phyloP scores from a whole-genome alignment of 495 filamentous ascomycete genomes.

The Aspergillus ellipticus region DNA sequence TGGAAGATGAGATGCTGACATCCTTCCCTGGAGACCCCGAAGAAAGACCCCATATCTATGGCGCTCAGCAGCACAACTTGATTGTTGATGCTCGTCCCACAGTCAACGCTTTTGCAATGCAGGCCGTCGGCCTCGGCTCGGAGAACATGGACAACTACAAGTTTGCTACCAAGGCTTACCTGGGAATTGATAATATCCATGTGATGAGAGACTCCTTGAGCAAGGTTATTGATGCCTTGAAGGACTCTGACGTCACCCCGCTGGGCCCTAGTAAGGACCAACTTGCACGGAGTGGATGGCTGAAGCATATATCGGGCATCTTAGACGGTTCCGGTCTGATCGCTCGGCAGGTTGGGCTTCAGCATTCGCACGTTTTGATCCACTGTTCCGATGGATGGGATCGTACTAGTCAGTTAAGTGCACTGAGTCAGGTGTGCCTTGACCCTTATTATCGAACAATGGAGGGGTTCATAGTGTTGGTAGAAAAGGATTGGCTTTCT shows the following conservation, averaged over 20 bases:
- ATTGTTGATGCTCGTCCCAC: slow-evolving; percentile 96
- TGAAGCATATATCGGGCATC: slow-evolving; percentile 83
- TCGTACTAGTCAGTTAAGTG: slow-evolving; percentile 90
- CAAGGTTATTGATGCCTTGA: slow-evolving; percentile 84
- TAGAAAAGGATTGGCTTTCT: slow-evolving; percentile 97
- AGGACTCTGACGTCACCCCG: slow-evolving; percentile 84
- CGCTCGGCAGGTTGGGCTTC: slow-evolving; percentile 81
- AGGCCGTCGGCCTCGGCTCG: slow-evolving; percentile 86
- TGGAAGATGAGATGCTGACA: slow-evolving; percentile 70
- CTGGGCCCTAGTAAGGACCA: slow-evolving; percentile 80
- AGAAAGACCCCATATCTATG: slow-evolving; percentile 65
- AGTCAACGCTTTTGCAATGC: slow-evolving; percentile 95
- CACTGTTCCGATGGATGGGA: slow-evolving; percentile 99
- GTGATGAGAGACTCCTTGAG: slow-evolving; percentile 93
- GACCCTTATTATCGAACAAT: slow-evolving; percentile 95
- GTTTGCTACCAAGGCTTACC: slow-evolving; percentile 84
- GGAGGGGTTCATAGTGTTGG: slow-evolving; percentile 89
- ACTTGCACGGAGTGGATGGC: slow-evolving; percentile 80
- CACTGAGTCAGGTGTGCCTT: slow-evolving; percentile 88
- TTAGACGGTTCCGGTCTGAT: slow-evolving; percentile 83
- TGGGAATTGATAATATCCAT: slow-evolving; percentile 99
- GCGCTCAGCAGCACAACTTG: slow-evolving; percentile 88
- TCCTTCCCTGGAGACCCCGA: slow-evolving; percentile 35
- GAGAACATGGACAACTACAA: slow-evolving; percentile 99
- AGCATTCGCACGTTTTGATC: slow-evolving; percentile 91